These are phyloP conservation scores for Elsinoe batatas DNA, from an alignment of 2,329 filamentous ascomycete genomes.

Conservation along the genomic window DNA sequence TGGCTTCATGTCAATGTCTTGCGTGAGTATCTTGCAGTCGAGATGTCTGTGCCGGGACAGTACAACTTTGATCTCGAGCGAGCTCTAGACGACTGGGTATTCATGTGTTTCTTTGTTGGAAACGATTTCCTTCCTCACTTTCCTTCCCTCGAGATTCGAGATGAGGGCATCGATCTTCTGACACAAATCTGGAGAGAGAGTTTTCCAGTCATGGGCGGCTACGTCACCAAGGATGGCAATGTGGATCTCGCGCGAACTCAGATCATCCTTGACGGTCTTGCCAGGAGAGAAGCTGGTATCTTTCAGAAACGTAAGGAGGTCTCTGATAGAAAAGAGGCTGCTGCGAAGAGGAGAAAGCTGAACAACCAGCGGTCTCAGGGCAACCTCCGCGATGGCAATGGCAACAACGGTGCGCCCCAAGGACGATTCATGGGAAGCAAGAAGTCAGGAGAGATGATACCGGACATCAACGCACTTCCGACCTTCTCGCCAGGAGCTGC, in stretches of 20 bases:
- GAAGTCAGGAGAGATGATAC: constrained; percentile 24
- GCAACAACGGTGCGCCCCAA: constrained; percentile 22
- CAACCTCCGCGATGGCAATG: constrained; percentile 20
- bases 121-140: constrained; percentile 98
- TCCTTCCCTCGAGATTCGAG: constrained; percentile 92
- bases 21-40: constrained; percentile 84
- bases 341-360: constrained; percentile 66
- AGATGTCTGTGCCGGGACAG: constrained; percentile 72
- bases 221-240: constrained; percentile 88
- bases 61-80: constrained; percentile 91
- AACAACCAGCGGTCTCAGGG: constrained; percentile 22
- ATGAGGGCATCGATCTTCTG: constrained; percentile 92
- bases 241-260: constrained; percentile 83
- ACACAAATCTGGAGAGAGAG: constrained; percentile 97
- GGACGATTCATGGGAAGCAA: constrained; percentile 19
- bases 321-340: constrained; percentile 73
- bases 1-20: constrained; percentile 92
- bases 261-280: constrained; percentile 75
- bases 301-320: constrained; percentile 79
- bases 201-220: constrained; percentile 82
- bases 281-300: constrained; percentile 86
- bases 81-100: constrained; percentile 95
- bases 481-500: constrained; percentile 47
- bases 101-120: constrained; percentile 97
- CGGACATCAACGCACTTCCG: constrained; percentile 38